phyloP scores from a whole-genome alignment of 2,329 filamentous ascomycete genomes.

The Aspergillus intermedius region DNA sequence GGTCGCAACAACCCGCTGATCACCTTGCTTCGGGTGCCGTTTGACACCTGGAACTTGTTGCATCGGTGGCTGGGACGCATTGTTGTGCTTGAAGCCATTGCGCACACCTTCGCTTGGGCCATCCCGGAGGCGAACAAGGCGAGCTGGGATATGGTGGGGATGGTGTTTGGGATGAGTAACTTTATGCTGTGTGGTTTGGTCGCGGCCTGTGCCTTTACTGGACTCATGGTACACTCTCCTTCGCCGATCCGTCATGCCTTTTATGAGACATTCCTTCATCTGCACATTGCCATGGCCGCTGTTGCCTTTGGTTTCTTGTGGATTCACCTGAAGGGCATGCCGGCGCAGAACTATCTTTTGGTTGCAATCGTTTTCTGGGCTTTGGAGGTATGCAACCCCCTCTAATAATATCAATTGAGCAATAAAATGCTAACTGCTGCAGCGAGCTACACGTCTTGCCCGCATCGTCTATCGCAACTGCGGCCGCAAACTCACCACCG shows the following conservation, averaged over 20 bases:
- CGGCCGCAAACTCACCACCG: slow-evolving; percentile 53
- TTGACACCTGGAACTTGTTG: slow-evolving; percentile 49
- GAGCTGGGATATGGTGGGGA: slow-evolving; percentile 32
- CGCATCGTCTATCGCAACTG: slow-evolving; percentile 62
- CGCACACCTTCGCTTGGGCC: slow-evolving; percentile 67
- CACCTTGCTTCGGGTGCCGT: slow-evolving; percentile 35
- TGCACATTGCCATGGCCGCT: slow-evolving; percentile 71
- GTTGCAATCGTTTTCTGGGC: slow-evolving; percentile 72
- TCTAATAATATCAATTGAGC: not conserved
- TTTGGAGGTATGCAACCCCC: slow-evolving; percentile 46
- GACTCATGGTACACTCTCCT: slow-evolving; percentile 63
- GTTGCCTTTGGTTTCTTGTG: slow-evolving; percentile 65
- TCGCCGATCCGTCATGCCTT: slow-evolving; percentile 86
- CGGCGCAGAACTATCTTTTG: slow-evolving; percentile 68
- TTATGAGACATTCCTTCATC: slow-evolving; percentile 90
- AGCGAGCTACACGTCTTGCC: slow-evolving; percentile 55
- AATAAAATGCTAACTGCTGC: slow-evolving; percentile 6
- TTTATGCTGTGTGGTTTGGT: slow-evolving; percentile 40
- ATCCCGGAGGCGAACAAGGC: slow-evolving; percentile 55
- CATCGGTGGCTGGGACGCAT: slow-evolving; percentile 75
- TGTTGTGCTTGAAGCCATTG: slow-evolving; percentile 60
- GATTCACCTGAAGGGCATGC: slow-evolving; percentile 66
- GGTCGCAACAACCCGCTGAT: slow-evolving; percentile 41
- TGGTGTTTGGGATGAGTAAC: slow-evolving; percentile 22
- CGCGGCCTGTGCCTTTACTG: slow-evolving; percentile 50